Conservation (phyloP, 202 grass and related monocot genomes). For the Panicum virgatum region DNA sequence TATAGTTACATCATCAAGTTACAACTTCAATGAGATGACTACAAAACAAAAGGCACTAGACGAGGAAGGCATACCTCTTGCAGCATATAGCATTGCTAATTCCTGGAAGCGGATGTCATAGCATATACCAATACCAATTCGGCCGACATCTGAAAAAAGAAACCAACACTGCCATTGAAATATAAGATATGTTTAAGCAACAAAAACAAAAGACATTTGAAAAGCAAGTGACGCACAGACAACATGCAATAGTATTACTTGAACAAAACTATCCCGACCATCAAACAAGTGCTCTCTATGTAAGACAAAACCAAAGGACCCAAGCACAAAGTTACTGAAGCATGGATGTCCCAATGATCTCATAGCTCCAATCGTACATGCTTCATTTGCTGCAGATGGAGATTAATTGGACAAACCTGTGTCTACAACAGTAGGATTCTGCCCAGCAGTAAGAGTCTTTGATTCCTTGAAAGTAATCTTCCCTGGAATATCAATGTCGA, state of each 20-base stretch:
- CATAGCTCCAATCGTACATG: constrained; percentile 24
- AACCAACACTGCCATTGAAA: constrained; percentile 32
- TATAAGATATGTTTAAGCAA: constrained; percentile 13
- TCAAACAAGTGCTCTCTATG: background rate
- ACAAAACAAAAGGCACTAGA: constrained; percentile 8
- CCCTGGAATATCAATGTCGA: constrained; percentile 98
- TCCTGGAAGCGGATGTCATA: constrained; percentile 98
- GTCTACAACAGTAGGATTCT: constrained; percentile 84
- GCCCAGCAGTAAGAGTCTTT: constrained; percentile 87
- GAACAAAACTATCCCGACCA: background rate
- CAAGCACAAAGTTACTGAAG: background rate
- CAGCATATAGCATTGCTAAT: constrained; percentile 96
- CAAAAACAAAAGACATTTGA: background rate
- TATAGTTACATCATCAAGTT: background rate
- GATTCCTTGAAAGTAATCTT: constrained; percentile 99
- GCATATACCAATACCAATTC: constrained; percentile 95
- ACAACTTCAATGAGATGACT: background rate
- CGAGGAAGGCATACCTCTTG: constrained; percentile 61
- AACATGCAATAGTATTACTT: background rate
- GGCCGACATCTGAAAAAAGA: constrained; percentile 73
- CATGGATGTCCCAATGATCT: background rate
- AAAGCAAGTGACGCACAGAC: background rate
- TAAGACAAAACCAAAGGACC: background rate
- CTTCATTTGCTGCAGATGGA: background rate
- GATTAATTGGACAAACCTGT: constrained; percentile 65